phyloP scores from a whole-genome alignment of 139 green algal species.

The Zygnema cylindricum region DNA sequence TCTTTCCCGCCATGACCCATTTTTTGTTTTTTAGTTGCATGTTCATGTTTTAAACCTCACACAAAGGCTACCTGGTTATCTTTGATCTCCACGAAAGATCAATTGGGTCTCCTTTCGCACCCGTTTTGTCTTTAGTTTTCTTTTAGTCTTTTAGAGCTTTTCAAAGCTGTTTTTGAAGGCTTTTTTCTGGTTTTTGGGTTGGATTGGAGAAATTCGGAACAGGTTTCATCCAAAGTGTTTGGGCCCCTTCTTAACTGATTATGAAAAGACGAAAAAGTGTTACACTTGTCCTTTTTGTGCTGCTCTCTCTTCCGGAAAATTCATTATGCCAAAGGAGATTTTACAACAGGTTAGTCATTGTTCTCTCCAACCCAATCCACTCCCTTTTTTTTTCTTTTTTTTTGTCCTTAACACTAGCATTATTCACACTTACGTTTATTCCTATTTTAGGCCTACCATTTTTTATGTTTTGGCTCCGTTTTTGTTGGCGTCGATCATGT shows the following conservation, averaged over 20 bases:
- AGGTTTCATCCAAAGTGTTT: slow-evolving; percentile 30
- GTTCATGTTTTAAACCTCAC: neutral
- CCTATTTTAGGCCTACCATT: neutral
- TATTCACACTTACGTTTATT: neutral
- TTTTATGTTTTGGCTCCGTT: neutral
- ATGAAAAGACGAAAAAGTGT: neutral
- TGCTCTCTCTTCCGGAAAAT: neutral
- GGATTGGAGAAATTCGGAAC: neutral
- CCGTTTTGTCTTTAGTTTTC: neutral
- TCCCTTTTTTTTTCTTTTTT: neutral
- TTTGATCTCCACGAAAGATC: neutral
- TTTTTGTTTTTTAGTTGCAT: neutral
- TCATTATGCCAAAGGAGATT: neutral
- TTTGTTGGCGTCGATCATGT: too few relatives aligned
- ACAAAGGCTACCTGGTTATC: too few relatives aligned
- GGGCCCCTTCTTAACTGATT: neutral
- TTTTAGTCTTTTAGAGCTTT: too few relatives aligned
- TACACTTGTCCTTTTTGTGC: slow-evolving; percentile 27
- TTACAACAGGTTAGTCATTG: neutral
- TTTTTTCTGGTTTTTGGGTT: slow-evolving; percentile 8
- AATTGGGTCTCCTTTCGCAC: neutral
- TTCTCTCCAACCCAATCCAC: neutral
- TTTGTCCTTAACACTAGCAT: neutral
- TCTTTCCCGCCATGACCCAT: neutral
- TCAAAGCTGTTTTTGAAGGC: neutral